These are phyloP conservation scores for Thalassia testudinum DNA, from an alignment of 116 monocot species.

Conservation along the genomic window DNA sequence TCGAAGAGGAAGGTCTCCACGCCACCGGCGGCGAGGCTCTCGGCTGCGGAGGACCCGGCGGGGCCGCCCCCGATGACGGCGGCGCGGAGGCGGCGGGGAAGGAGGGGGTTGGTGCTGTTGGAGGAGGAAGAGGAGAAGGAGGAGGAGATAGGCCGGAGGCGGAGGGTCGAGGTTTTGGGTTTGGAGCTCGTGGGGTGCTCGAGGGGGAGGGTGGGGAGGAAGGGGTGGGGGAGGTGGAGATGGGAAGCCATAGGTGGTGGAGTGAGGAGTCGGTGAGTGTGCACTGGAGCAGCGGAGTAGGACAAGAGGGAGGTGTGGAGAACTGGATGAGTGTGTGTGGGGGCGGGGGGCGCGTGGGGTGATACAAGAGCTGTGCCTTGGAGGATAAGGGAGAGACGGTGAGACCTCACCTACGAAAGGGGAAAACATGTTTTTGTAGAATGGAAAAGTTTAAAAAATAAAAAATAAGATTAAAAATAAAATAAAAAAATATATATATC, in stretches of 20 bases:
- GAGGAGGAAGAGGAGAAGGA: conserved; percentile 1
- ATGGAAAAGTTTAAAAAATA: too few relatives aligned
- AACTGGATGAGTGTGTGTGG: too few relatives aligned
- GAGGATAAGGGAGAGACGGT: too few relatives aligned
- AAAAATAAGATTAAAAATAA: too few relatives aligned
- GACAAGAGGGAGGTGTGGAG: too few relatives aligned
- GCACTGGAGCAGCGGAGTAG: too few relatives aligned
- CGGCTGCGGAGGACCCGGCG: conserved; percentile 69
- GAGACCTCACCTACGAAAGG: too few relatives aligned
- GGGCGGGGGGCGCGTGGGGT: too few relatives aligned
- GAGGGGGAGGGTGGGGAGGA: background rate
- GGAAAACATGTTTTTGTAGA: too few relatives aligned
- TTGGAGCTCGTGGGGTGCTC: background rate
- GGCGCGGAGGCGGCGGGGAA: conserved; percentile 43
- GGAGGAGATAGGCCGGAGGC: background rate
- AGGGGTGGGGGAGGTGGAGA: conserved; percentile 5
- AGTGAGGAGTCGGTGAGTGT: too few relatives aligned
- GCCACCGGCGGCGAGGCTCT: conserved; percentile 48
- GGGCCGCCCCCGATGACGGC: conserved; percentile 89
- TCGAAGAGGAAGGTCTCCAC: conserved; percentile 64
- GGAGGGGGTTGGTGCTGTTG: conserved; percentile 1
- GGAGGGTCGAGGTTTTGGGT: background rate
- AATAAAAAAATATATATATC: too few relatives aligned
- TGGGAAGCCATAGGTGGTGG: background rate
- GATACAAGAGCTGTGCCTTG: too few relatives aligned